phyloP scores from a whole-genome alignment of 2,329 filamentous ascomycete genomes.

The Fusarium gaditjirri region DNA sequence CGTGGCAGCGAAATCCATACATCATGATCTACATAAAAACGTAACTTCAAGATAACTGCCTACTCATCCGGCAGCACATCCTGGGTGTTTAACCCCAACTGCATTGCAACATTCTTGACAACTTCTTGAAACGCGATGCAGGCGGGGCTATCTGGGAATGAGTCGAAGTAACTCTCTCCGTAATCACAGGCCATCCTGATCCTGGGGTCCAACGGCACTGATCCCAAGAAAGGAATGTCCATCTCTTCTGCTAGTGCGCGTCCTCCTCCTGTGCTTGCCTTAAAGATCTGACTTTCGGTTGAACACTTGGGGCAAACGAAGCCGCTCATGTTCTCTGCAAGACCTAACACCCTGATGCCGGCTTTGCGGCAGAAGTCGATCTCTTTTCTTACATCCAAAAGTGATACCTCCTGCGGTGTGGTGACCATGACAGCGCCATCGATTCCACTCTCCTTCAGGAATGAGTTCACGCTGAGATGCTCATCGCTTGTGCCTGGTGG shows the following conservation, averaged over 20 bases:
- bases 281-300: constrained; percentile 85
- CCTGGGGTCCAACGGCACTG: constrained; percentile 89
- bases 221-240: constrained; percentile 86
- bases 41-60: constrained; percentile 17
- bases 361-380: constrained; percentile 98
- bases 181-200: constrained; percentile 98
- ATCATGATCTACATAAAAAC: constrained; percentile 36
- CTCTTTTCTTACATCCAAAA: constrained; percentile 95
- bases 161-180: constrained; percentile 96
- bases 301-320: constrained; percentile 96
- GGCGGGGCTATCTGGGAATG: constrained; percentile 91
- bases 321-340: constrained; percentile 98
- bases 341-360: constrained; percentile 84
- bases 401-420: constrained; percentile 91
- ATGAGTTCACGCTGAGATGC: constrained; percentile 92
- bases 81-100: constrained; percentile 72
- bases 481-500: constrained; percentile 96
- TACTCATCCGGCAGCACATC: constrained; percentile 57
- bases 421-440: constrained; percentile 94
- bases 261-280: constrained; percentile 89
- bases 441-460: constrained; percentile 89
- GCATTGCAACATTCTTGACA: constrained; percentile 75
- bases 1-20: constrained; percentile 5
- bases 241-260: constrained; percentile 84
- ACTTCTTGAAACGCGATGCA: constrained; percentile 84